These are phyloP conservation scores for Vinca minor DNA, from an alignment of 257 asterid genomes.

Conservation along the genomic window DNA sequence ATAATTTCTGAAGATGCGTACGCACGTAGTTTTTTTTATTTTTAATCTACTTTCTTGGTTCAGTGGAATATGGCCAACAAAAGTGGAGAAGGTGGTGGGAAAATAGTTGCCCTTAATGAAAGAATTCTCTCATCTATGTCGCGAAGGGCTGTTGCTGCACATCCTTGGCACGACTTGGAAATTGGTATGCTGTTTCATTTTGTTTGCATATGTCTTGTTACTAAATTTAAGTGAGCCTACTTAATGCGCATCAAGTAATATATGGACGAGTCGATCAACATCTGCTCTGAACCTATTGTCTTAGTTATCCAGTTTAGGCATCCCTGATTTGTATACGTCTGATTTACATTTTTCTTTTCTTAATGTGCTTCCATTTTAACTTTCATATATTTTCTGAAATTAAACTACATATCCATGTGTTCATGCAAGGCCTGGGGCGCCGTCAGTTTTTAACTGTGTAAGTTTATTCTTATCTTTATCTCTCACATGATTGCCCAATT, in stretches of 20 bases:
- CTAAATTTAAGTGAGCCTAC: background rate
- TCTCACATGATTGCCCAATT: background rate
- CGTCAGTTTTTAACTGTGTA: slow-evolving; percentile 71
- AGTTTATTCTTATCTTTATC: slow-evolving; percentile 27
- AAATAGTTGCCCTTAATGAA: slow-evolving; percentile 47
- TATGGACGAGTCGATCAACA: background rate
- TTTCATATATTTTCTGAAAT: slow-evolving; percentile 2
- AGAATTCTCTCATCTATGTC: slow-evolving; percentile 77
- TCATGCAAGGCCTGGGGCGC: slow-evolving; percentile 92
- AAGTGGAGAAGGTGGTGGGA: slow-evolving; percentile 20
- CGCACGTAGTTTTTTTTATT: background rate
- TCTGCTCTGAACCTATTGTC: background rate
- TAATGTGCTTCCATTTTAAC: background rate
- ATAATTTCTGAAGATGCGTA: background rate
- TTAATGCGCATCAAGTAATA: background rate
- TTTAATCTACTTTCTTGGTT: slow-evolving; percentile 1
- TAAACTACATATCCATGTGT: background rate
- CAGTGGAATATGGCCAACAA: slow-evolving; percentile 44
- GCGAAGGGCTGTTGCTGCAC: slow-evolving; percentile 68
- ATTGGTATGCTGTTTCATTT: slow-evolving; percentile 38
- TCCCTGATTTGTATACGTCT: background rate
- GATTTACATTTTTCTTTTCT: slow-evolving; percentile 2
- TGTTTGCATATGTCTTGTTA: background rate
- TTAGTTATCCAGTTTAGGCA: background rate
- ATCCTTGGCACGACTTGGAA: slow-evolving; percentile 97